These are phyloP conservation scores for Diaporthe sp. DNA, from an alignment of 2,329 filamentous ascomycete species.

Conservation along the genomic window DNA sequence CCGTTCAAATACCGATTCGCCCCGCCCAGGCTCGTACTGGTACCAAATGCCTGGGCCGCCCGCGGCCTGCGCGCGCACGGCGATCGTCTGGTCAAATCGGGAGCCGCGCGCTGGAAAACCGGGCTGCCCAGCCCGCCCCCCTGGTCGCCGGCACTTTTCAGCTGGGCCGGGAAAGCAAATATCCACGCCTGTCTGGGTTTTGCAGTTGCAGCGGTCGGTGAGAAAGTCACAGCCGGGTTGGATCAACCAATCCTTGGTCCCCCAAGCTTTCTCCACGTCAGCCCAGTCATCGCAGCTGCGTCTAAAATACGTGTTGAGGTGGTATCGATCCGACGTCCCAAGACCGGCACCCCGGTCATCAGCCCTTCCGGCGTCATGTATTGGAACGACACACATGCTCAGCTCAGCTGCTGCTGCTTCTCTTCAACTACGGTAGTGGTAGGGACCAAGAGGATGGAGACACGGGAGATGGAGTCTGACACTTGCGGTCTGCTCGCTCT, in stretches of 20 bases:
- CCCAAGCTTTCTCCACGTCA: background rate
- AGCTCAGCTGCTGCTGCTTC: background rate
- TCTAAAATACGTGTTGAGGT: background rate
- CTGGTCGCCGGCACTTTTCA: slow-evolving; percentile 1
- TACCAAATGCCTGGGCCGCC: background rate
- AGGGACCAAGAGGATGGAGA: background rate
- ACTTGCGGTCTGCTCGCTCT: background rate
- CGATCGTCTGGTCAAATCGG: background rate
- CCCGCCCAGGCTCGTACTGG: background rate
- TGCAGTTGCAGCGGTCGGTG: background rate
- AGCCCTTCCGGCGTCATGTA: background rate
- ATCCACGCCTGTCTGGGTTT: background rate
- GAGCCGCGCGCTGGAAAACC: background rate
- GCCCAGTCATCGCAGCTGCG: background rate
- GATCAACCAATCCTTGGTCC: background rate
- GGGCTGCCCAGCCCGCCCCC: background rate
- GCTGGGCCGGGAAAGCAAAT: background rate
- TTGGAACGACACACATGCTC: background rate
- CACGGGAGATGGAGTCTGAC: background rate
- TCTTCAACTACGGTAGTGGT: background rate
- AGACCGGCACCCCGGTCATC: background rate
- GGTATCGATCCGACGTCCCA: slow-evolving; percentile 23
- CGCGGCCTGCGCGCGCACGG: background rate
- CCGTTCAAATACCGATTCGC: background rate
- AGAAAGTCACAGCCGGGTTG: background rate